A percentile compares a stretch with the other conserved stretches of the same genome.
phyloP scores from a whole-genome alignment of 139 green algal species.

The Astrephomene gubernaculifera region DNA sequence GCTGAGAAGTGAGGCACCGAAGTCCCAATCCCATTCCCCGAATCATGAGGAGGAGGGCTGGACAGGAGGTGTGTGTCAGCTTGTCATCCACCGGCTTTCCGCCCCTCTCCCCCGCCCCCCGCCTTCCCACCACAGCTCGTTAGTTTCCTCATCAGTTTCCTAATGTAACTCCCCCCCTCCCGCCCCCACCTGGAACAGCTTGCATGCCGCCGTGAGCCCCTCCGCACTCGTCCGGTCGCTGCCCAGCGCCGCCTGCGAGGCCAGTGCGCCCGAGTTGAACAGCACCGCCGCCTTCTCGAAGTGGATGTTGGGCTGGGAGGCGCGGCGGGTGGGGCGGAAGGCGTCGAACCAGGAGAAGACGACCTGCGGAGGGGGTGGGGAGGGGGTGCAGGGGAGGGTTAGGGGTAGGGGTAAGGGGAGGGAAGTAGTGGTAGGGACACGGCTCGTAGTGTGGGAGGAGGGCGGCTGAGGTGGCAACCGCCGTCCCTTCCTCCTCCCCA shows the following conservation, averaged over 20 bases:
- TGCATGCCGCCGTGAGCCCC: slow-evolving; percentile 82
- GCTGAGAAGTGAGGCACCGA: too few species aligned
- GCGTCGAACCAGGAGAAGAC: slow-evolving; percentile 84
- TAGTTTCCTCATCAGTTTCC: too few species aligned
- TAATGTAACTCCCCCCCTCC: not conserved
- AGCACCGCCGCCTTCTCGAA: slow-evolving; percentile 94
- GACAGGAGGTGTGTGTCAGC: too few species aligned
- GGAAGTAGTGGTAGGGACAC: not conserved
- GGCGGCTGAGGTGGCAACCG: not conserved
- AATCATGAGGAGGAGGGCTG: too few species aligned
- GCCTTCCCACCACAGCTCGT: too few species aligned
- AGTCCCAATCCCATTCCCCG: too few species aligned
- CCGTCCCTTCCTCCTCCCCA: too few species aligned
- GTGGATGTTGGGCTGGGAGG: slow-evolving; percentile 84
- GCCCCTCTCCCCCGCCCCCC: too few species aligned
- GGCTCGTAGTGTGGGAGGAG: not conserved
- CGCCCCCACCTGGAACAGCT: slow-evolving; percentile 73
- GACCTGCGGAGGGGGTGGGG: not conserved
- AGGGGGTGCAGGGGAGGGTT: not conserved
- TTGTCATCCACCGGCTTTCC: too few species aligned
- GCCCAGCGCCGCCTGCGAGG: slow-evolving; percentile 80
- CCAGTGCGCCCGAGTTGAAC: slow-evolving; percentile 91
- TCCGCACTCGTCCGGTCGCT: slow-evolving; percentile 75
- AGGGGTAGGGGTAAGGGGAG: not conserved
- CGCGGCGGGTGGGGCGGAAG: slow-evolving; percentile 77